Evolutionary conservation across 2,329 filamentous ascomycete species (phyloP), one percentile per base, ranked within the genome.

Genomic region (Cercospora sp.): DNA sequence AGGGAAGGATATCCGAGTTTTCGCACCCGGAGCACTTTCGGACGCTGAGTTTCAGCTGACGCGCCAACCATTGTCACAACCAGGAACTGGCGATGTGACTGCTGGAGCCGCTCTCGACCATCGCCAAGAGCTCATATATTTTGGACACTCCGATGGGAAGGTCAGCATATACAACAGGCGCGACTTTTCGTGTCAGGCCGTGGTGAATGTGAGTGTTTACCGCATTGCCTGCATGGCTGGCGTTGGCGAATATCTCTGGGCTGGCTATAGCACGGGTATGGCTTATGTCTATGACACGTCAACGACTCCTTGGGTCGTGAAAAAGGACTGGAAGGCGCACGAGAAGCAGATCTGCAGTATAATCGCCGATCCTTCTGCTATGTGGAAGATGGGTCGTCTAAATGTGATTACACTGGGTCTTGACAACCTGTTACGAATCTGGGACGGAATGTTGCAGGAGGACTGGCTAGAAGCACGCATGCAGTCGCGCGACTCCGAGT

Each of bases 241-340:
- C 8, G 91, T 93, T 3, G 94, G 93, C 5, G 87, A 89, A 69
- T 87, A 92, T 75, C 84, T 99, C 0, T 99, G 95, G 95, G 93
- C 93, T 30, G 94, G 90, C 2, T 98, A 94, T 82, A 97, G 94
- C 78, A 97, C 92, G 0, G 95, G 95, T 16, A 97, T 91, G 85
- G 89, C 97, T 34, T 95, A 93, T 75, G 91, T 98, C 7, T 99
- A 97, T 79, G 94, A 99, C 78, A 91, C 92, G 10, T 87, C 84
- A 9, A 86, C 88, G 32, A 88, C 87, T n/a, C 94, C 94, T 0
- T 99, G 95, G 95, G 86, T 86, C 21, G 88, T 97, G 28, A 90
- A 92, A 81, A 99, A 99, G 79, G 94, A 98, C 76, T 99, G 95
- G 94, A 89, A 90, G 71, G 94, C 93, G 2, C 95, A 98, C 77